These are phyloP conservation scores for Lactarius sanguifluus DNA, from an alignment of 768 basidiomycete species.

Conservation along the genomic window DNA sequence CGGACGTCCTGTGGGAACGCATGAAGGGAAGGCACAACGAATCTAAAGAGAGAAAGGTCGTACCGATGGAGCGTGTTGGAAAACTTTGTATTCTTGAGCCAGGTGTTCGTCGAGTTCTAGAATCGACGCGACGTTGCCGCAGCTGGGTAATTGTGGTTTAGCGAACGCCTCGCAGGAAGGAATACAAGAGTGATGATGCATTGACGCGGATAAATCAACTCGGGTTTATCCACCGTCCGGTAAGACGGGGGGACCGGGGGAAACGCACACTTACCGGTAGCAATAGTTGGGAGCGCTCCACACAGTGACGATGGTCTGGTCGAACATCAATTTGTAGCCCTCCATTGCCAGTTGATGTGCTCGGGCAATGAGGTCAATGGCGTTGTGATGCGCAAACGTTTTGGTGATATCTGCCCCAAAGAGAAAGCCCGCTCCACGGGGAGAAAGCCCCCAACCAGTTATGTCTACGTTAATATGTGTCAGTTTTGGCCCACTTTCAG, in stretches of 20 bases:
- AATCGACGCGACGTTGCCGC: constrained; percentile 95
- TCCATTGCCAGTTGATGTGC: constrained; percentile 99
- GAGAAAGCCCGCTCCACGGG: constrained; percentile 94
- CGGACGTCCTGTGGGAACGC: constrained; percentile 61
- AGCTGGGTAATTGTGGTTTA: constrained; percentile 46
- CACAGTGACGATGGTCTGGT: constrained; percentile 91
- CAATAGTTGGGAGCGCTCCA: constrained; percentile 99
- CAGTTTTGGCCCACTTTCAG: neutral
- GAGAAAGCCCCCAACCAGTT: constrained; percentile 92
- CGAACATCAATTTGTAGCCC: constrained; percentile 97
- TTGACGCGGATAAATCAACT: neutral
- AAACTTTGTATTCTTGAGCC: constrained; percentile 94
- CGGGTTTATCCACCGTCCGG: neutral
- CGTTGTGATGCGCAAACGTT: constrained; percentile 86
- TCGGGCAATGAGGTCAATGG: constrained; percentile 91
- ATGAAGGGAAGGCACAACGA: neutral
- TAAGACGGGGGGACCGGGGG: constrained; percentile 7
- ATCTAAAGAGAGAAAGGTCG: constrained; percentile 34
- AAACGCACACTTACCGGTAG: constrained; percentile 66
- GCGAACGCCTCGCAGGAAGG: constrained; percentile 1
- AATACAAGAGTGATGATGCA: neutral
- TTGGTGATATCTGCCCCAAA: constrained; percentile 94
- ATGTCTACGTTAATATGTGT: constrained; percentile 55
- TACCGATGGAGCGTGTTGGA: constrained; percentile 85
- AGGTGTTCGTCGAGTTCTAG: constrained; percentile 92